Base-by-base conservation (phyloP, 257 asterid species). In the Fraxinus americana region DNA sequence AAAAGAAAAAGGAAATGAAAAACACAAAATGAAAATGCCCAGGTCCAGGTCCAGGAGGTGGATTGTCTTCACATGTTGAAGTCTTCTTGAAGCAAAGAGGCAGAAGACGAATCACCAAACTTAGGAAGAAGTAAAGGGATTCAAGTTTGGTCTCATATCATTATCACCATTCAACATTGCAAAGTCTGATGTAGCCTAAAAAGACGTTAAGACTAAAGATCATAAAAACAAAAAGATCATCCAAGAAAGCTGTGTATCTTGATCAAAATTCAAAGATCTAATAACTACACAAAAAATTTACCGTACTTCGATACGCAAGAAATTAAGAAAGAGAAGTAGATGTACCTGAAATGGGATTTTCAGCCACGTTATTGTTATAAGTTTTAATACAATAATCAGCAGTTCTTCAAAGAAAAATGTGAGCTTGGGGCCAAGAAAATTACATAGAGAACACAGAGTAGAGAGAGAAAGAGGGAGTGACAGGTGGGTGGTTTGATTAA, bases 311-410 rank as follows among this genome's bases (percentile, higher is more conserved):
- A 6, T 54, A 30, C 61, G 29, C 61, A 13, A 67, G 68, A 82
- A 77, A 57, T 50, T 25, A 43, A 21, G 54, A 39, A 36, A 17
- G 4, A 70, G 12, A 71, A 25, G 17, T 12, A 23, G 68, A 23
- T 9, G 35, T 14, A 92, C 97, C 97, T 86, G 94, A 88, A 80
- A 88, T 79, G 82, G 87, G 81, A 57, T 82, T 82, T 7, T 82
- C 80, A 34, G 92, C 88, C 97, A 92, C 90, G 82, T 45, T 71
- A 27, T 41, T 72, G 81, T 4, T 50, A 50, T 16, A 50, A 50
- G 59, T 41, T 41, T 11, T 41, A 41, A 63, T 27, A 48, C 80
- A 57, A 77, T 35, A 72, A 77, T 43, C 81, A 23, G 71, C 35
- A 75, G 70, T 65, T 16, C 75, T 39, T 38, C n/a, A 35, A 29